These are phyloP conservation scores for Thozetella sp. DNA, from an alignment of 495 filamentous ascomycete genomes.

Conservation along the genomic window DNA sequence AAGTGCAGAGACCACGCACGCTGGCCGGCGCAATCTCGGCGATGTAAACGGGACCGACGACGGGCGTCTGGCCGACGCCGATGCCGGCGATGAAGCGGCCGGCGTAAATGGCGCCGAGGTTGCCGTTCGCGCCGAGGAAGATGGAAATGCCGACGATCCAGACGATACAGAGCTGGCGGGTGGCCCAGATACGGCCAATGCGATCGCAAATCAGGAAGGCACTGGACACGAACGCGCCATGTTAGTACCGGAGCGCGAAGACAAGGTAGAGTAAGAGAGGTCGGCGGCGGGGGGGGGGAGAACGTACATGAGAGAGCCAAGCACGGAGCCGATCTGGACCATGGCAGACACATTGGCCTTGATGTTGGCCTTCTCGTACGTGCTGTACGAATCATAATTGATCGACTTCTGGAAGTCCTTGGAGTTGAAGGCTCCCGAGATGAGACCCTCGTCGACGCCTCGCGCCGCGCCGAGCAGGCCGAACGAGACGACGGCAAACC, in stretches of 20 bases:
- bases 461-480: constrained; percentile 71
- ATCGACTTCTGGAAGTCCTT: constrained; percentile 63
- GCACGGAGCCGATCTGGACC: constrained; percentile 72
- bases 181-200: constrained; percentile 71
- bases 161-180: constrained; percentile 62
- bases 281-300: not conserved
- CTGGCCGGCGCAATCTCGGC: constrained; percentile 63
- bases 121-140: constrained; percentile 65
- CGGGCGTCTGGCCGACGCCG: constrained; percentile 68
- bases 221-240: no score
- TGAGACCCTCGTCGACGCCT: constrained; percentile 75
- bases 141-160: constrained; percentile 72
- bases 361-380: constrained; percentile 59
- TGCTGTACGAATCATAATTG: constrained; percentile 52
- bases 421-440: constrained; percentile 66
- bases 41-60: constrained; percentile 63
- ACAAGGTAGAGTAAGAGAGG: not conserved
- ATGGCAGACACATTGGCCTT: constrained; percentile 72
- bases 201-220: constrained; percentile 70
- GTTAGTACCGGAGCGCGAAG: not conserved
- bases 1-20: constrained; percentile 69
- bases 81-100: constrained; percentile 70
- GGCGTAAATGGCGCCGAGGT: constrained; percentile 64
- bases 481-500: constrained; percentile 68
- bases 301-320: constrained; percentile 61